A percentile compares a stretch with the other conserved stretches of the same genome.
phyloP scores from a whole-genome alignment of 192 early-diverging fungal genomes.

The Linnemannia hyalina region DNA sequence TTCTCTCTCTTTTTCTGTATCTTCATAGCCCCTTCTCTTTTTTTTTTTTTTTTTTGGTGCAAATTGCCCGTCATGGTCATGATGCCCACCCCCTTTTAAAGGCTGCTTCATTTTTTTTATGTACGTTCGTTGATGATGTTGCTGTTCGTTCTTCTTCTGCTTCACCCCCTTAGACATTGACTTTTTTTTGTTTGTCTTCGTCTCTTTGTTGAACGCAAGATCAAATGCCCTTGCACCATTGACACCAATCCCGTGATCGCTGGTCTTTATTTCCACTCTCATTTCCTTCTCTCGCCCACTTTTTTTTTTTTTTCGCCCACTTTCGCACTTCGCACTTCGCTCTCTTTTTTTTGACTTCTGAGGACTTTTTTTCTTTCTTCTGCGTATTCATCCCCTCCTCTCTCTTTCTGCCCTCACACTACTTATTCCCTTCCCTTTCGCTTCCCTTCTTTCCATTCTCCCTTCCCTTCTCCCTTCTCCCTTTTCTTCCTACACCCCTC shows the following conservation, averaged over 20 bases:
- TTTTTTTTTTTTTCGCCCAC: neutral
- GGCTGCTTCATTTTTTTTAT: neutral
- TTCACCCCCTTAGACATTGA: conserved; percentile 20
- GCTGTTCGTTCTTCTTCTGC: neutral
- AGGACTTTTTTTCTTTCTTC: neutral
- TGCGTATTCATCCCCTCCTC: neutral
- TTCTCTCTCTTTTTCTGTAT: neutral
- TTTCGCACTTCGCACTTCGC: neutral
- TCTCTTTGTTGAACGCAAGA: no score
- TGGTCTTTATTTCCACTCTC: neutral
- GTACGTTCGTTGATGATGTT: neutral
- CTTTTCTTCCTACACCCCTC: neutral
- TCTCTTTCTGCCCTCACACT: neutral
- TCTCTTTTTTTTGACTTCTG: neutral
- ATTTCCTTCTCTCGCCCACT: neutral
- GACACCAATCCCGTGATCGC: conserved; percentile 11
- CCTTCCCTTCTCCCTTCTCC: neutral
- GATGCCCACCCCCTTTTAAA: neutral
- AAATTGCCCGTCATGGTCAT: conserved; percentile 5
- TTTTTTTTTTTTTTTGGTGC: conserved; percentile 1
- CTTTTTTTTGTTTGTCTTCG: neutral
- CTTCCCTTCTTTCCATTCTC: neutral
- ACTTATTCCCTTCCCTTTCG: conserved; percentile 3
- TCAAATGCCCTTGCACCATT: neutral
- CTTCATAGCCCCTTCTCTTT: neutral